A percentile compares a stretch with the other conserved stretches of the same genome.
phyloP scores from a whole-genome alignment of 352 stramenopile genomes.

The Phytopythium chamaehyphon region DNA sequence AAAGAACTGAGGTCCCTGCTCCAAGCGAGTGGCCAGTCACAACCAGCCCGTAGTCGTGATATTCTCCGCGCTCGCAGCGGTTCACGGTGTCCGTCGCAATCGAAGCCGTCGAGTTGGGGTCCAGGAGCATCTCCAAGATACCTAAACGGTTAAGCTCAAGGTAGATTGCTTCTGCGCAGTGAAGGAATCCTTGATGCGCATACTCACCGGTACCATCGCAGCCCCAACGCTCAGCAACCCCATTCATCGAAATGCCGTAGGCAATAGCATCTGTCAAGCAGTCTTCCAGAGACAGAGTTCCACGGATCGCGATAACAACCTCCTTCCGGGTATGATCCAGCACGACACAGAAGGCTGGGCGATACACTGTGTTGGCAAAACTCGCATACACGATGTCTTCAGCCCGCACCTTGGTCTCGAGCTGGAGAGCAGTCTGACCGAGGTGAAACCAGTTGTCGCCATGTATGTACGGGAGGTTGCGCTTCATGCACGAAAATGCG shows the following conservation, averaged over 20 bases:
- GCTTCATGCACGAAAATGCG: conserved; percentile 73
- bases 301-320: conserved; percentile 79
- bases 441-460: conserved; percentile 85
- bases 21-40: conserved; percentile 83
- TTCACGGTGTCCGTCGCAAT: conserved; percentile 58
- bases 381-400: conserved; percentile 82
- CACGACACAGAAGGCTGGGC: conserved; percentile 76
- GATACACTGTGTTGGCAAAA: conserved; percentile 79
- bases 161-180: conserved; percentile 70
- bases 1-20: conserved; percentile 61
- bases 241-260: conserved; percentile 74
- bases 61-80: conserved; percentile 50
- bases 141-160: conserved; percentile 66
- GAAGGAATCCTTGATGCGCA: conserved; percentile 80
- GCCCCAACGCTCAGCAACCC: conserved; percentile 52
- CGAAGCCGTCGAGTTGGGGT: conserved; percentile 40
- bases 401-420: conserved; percentile 56
- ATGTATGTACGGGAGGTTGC: conserved; percentile 58
- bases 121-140: conserved; percentile 85
- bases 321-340: conserved; percentile 68
- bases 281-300: conserved; percentile 84
- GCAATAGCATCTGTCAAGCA: conserved; percentile 85
- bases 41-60: conserved; percentile 66
- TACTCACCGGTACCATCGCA: conserved; percentile 72
- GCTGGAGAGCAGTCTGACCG: conserved; percentile 71